Evolutionary conservation across 129 eudicot genomes (phyloP).

Genomic region (Apium graveolens): DNA sequence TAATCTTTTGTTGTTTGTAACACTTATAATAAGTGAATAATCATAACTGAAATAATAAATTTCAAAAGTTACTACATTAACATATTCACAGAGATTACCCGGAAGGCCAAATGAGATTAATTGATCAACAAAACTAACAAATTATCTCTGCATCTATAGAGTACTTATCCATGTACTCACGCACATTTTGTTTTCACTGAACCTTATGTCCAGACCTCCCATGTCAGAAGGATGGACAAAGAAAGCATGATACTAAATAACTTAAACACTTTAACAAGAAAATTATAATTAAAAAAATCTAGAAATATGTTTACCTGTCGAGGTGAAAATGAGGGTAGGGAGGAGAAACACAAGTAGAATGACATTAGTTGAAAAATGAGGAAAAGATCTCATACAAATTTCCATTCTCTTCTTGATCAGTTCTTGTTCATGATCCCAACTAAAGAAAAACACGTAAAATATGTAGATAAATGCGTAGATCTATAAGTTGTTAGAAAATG

Average conservation of each 20-base stretch:
- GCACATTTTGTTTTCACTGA: background rate
- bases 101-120: background rate
- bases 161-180: background rate
- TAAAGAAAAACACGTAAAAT: background rate
- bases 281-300: background rate
- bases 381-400: conserved; percentile 43
- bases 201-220: background rate
- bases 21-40: background rate
- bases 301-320: conserved; percentile 45
- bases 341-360: conserved; percentile 35
- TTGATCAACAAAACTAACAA: background rate
- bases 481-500: too few relatives aligned
- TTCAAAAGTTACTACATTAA: too few relatives aligned
- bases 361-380: conserved; percentile 24
- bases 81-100: background rate
- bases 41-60: background rate
- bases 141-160: background rate
- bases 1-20: too few relatives aligned
- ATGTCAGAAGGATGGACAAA: background rate
- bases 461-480: background rate
- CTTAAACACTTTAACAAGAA: background rate
- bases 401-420: too few relatives aligned
- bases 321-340: conserved; percentile 47
- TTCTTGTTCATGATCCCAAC: conserved; percentile 20
- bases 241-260: background rate